A percentile compares a stretch with the other conserved stretches of the same genome.
Evolutionary conservation across 306 rosid genomes (phyloP).

Genomic region (Dryas alaskensis): DNA sequence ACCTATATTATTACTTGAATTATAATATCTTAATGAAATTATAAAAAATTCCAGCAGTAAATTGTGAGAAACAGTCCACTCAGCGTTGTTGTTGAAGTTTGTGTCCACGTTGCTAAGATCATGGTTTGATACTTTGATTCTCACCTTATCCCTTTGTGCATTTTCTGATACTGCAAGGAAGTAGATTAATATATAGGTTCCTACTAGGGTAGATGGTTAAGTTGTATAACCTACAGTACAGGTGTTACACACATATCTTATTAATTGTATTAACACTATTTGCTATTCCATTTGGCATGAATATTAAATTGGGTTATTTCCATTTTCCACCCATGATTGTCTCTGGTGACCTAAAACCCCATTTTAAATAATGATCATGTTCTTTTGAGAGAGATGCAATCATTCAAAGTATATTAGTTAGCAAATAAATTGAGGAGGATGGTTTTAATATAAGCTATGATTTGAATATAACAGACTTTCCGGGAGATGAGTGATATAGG

Average conservation of each 20-base stretch:
- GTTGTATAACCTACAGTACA: too few relatives aligned
- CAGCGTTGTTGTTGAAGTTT: constrained; percentile 9
- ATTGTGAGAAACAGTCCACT: constrained; percentile 9
- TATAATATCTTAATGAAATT: background rate
- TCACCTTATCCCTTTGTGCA: background rate
- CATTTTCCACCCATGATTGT: too few relatives aligned
- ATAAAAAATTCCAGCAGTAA: background rate
- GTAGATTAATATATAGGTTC: background rate
- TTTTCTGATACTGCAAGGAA: background rate
- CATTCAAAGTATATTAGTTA: background rate
- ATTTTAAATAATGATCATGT: too few relatives aligned
- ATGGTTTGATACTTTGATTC: constrained; percentile 25
- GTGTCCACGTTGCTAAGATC: constrained; percentile 23
- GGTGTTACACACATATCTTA: too few relatives aligned
- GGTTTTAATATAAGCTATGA: background rate
- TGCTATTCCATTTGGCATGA: background rate
- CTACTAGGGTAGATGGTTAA: background rate
- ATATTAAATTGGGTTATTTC: background rate
- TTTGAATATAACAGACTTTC: background rate
- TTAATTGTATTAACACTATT: too few relatives aligned
- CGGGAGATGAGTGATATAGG: too few relatives aligned
- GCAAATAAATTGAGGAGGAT: background rate
- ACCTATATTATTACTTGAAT: too few relatives aligned
- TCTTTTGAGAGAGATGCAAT: background rate
- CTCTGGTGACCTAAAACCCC: too few relatives aligned